These are phyloP conservation scores for Mortierella sp. DNA, from an alignment of 371 early-diverging fungal species.

Conservation along the genomic window DNA sequence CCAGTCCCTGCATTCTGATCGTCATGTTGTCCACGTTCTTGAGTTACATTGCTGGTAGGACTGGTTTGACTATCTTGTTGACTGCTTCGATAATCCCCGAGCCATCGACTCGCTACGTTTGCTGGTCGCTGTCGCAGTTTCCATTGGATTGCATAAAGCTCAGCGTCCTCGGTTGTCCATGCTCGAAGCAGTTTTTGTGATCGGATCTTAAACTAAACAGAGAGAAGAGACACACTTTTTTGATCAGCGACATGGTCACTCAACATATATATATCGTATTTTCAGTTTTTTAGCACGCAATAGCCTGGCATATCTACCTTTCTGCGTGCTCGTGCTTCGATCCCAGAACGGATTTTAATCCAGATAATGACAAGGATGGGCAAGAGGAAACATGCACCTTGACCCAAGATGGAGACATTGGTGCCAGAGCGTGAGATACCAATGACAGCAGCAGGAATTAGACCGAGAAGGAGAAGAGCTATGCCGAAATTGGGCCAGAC, in stretches of 20 bases:
- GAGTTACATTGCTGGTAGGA: not conserved
- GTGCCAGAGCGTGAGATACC: conserved; percentile 15
- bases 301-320: not conserved
- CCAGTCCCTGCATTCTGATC: conserved; percentile 4
- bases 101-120: conserved; percentile 17
- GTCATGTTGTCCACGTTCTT: not conserved
- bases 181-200: conserved; percentile 40
- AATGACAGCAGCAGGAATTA: conserved; percentile 3
- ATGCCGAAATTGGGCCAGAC: conserved; percentile 28
- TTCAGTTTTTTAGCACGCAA: not conserved
- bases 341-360: conserved; percentile 29
- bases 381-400: conserved; percentile 43
- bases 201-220: conserved; percentile 32
- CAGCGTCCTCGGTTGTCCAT: conserved; percentile 37
- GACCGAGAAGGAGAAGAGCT: conserved; percentile 6
- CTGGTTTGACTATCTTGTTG: not conserved
- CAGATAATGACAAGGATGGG: conserved; percentile 33
- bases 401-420: conserved; percentile 21
- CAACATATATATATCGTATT: not conserved
- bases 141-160: conserved; percentile 48
- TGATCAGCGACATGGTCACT: not conserved
- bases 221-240: not conserved
- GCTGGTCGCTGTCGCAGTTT: conserved; percentile 31
- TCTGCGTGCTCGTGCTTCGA: conserved; percentile 9
- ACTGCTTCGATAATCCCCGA: not conserved